phyloP scores from a whole-genome alignment of 768 basidiomycete genomes.

The Pleurotus pulmonarius region DNA sequence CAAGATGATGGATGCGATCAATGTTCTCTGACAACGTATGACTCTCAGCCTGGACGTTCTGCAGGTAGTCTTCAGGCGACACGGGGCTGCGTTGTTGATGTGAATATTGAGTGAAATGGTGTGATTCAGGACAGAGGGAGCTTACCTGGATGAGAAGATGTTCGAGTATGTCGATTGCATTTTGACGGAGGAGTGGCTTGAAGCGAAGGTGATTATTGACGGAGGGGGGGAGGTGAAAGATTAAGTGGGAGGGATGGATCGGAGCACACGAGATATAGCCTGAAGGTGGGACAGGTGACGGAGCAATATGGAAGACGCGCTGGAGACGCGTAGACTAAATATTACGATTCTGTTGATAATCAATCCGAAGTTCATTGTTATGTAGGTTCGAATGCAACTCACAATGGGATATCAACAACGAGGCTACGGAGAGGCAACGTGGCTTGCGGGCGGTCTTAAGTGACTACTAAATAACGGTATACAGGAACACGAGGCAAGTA shows the following conservation, averaged over 20 bases:
- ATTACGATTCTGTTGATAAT: conserved; percentile 5
- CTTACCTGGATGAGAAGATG: background rate
- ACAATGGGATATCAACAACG: conserved; percentile 2
- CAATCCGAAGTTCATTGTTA: conserved; percentile 3
- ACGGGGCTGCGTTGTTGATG: background rate
- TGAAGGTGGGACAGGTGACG: conserved; percentile 1
- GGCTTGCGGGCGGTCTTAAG: background rate
- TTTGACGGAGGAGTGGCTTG: background rate
- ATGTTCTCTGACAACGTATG: conserved; percentile 11
- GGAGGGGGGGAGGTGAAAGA: background rate
- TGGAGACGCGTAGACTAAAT: background rate
- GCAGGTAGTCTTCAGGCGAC: background rate
- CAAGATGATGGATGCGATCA: conserved; percentile 25
- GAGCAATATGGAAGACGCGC: conserved; percentile 1
- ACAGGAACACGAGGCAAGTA: background rate
- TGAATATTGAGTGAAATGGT: background rate
- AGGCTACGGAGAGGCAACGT: conserved; percentile 5
- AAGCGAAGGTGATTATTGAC: background rate
- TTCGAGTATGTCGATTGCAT: background rate
- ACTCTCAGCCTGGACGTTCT: background rate
- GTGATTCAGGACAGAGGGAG: background rate
- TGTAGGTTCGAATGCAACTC: background rate
- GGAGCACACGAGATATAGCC: background rate
- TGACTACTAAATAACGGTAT: background rate
- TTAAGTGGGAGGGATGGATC: background rate